Evolutionary conservation across 2,329 filamentous ascomycete genomes (phyloP).

Genomic region (Dactylellina drechsleri): DNA sequence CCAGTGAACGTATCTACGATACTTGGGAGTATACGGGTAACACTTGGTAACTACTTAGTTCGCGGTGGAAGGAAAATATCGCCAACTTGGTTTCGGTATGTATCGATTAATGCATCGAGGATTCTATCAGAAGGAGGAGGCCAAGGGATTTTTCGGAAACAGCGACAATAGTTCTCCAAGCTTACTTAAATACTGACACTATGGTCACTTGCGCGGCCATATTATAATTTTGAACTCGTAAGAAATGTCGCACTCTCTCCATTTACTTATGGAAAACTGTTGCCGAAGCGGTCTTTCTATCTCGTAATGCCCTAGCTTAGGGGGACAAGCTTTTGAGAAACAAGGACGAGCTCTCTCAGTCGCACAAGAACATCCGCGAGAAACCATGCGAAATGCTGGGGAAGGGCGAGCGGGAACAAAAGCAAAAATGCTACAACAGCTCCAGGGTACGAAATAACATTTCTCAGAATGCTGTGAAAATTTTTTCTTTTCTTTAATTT

Average conservation of each 20-base stretch:
- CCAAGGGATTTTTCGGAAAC: conserved; percentile 5
- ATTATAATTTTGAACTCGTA: conserved; percentile 54
- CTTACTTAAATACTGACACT: conserved; percentile 43
- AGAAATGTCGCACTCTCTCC: conserved; percentile 53
- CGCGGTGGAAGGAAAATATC: conserved; percentile 8
- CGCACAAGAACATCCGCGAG: conserved; percentile 43
- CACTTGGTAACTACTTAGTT: conserved; percentile 27
- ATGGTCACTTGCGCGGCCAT: conserved; percentile 5
- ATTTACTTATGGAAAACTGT: conserved; percentile 45
- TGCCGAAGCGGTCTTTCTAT: conserved; percentile 34
- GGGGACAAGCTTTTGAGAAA: conserved; percentile 33
- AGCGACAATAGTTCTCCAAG: conserved; percentile 11
- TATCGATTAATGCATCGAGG: not conserved
- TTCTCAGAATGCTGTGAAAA: conserved; percentile 28
- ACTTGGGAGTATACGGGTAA: conserved; percentile 5
- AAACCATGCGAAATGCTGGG: conserved; percentile 47
- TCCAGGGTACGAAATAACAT: conserved; percentile 4
- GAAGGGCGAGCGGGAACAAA: conserved; percentile 13
- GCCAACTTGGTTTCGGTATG: not conserved
- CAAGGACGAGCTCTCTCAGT: conserved; percentile 50
- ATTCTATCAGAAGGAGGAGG: conserved; percentile 7
- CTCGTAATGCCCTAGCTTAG: conserved; percentile 24
- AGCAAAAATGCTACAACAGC: conserved; percentile 7
- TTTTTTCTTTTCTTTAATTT: conserved; percentile 28
- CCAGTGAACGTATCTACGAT: conserved; percentile 10